A percentile compares a stretch with the other conserved stretches of the same genome.
Conservation (phyloP, 495 filamentous ascomycete genomes). For the Aspergillus diversus region DNA sequence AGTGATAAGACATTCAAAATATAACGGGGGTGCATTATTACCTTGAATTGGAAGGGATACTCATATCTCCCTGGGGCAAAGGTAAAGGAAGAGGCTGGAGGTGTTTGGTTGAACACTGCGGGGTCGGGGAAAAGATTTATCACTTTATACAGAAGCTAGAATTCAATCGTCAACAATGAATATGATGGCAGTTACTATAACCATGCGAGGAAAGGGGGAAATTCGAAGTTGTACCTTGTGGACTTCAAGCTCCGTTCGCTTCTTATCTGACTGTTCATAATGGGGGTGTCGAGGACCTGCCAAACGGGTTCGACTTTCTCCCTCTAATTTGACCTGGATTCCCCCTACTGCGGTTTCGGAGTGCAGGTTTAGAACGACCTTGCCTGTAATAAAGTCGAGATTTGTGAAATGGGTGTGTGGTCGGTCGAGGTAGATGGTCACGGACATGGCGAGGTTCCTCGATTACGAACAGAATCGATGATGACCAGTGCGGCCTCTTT, state of each 20-base stretch:
- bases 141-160: conserved; percentile 68
- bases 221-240: conserved; percentile 64
- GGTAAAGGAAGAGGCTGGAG: conserved; percentile 56
- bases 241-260: conserved; percentile 68
- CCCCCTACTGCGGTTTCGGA: conserved; percentile 70
- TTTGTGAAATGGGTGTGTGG: conserved; percentile 83
- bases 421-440: conserved; percentile 75
- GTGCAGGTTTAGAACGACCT: conserved; percentile 64
- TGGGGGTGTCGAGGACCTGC: conserved; percentile 58
- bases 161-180: conserved; percentile 17
- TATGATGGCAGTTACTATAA: not conserved
- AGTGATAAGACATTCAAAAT: not conserved
- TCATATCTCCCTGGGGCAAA: conserved; percentile 79
- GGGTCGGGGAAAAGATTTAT: conserved; percentile 65
- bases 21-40: conserved; percentile 27
- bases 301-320: conserved; percentile 75
- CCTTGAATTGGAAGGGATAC: conserved; percentile 91
- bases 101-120: conserved; percentile 50
- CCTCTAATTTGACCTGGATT: conserved; percentile 92
- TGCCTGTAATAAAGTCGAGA: conserved; percentile 76
- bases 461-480: conserved; percentile 10
- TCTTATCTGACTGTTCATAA: conserved; percentile 60
- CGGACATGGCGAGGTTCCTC: conserved; percentile 63
- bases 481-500: conserved; percentile 5
- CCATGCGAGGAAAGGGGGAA: conserved; percentile 6